Evolutionary conservation across 2,329 filamentous ascomycete species (phyloP), one percentile per base, ranked within the genome.

Genomic region (Orbilia javanica): DNA sequence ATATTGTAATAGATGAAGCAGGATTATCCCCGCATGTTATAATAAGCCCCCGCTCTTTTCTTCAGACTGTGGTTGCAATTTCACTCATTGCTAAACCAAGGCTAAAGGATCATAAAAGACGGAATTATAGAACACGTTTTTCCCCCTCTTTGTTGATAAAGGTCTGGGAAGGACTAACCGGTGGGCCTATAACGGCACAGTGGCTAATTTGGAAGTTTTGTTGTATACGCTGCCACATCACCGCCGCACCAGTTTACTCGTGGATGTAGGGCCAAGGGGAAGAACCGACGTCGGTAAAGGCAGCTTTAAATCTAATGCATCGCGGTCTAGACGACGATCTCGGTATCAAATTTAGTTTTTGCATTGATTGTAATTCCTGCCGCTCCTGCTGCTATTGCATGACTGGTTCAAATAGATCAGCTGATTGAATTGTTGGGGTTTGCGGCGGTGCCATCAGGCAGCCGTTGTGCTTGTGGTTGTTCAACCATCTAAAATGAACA

Each of bases 401-500:
- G 22, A 31, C 48, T 5, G 20, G 52, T n/a, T 7, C 22, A 48
- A 52, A 36, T 15, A 22, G 36, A 66, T 77, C 73, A 77, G 73
- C 73, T 77, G 73, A 77, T 42, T 31, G 46, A 15, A 39, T 66
- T 73, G 72, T 50, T 63, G 34, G 52, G 39, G 46, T 52, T 60
- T 60, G 67, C 67, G 52, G 67, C 62, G 22, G 62, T 64, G 53
- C 20, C 15, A 72, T 72, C 74, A 78, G 74, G 74, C 67, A 78
- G 53, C 74, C 67, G 53, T 48, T 50, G 18, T 64, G 55, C 20
- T 31, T 62, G 36, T 60, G 48, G 57, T 72, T 62, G 67, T 72
- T 72, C 67, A 72, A 72, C 74, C 62, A 53, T 77, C 66, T 71
- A 42, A 78, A 78, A 78, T 66, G 72, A 77, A 48, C 18, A 77